Conservation (phyloP, 164 flowering plant species). For the Saururus chinensis region DNA sequence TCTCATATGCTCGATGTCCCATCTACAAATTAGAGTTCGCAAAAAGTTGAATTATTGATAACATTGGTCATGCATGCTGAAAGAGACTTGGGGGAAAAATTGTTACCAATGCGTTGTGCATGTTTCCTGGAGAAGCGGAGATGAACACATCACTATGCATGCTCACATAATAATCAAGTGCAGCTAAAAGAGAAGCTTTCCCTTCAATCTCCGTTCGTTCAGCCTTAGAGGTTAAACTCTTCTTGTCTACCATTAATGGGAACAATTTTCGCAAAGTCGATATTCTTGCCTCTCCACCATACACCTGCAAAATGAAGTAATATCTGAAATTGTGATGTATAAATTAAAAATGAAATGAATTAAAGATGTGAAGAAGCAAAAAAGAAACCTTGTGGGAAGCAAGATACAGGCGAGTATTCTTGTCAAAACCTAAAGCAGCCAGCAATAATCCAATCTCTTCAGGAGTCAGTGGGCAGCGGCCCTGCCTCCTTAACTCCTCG, state of each 20-base stretch:
- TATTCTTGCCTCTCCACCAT: conserved; percentile 95
- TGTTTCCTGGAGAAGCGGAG: conserved; percentile 98
- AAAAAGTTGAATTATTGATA: not conserved
- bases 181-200: conserved; percentile 91
- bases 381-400: conserved; percentile 92
- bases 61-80: not conserved
- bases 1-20: conserved; percentile 77
- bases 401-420: conserved; percentile 81
- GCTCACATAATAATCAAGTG: conserved; percentile 87
- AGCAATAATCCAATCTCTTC: conserved; percentile 93
- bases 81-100: not conserved
- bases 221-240: conserved; percentile 74
- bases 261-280: conserved; percentile 57
- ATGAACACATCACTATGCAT: conserved; percentile 95
- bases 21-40: conserved; percentile 27
- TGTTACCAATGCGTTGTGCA: conserved; percentile 96
- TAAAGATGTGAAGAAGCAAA: not conserved
- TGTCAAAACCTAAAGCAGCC: conserved; percentile 89
- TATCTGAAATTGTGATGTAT: not conserved
- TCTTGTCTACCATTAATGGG: conserved; percentile 91
- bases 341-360: not conserved
- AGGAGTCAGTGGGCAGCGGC: conserved; percentile 96
- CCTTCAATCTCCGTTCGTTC: conserved; percentile 64
- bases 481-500: conserved; percentile 82
- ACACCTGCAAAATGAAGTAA: conserved; percentile 44